Evolutionary conservation across 2,329 filamentous ascomycete genomes (phyloP), one percentile per base, ranked within the genome.

Genomic region (Venturiaceae sp.): DNA sequence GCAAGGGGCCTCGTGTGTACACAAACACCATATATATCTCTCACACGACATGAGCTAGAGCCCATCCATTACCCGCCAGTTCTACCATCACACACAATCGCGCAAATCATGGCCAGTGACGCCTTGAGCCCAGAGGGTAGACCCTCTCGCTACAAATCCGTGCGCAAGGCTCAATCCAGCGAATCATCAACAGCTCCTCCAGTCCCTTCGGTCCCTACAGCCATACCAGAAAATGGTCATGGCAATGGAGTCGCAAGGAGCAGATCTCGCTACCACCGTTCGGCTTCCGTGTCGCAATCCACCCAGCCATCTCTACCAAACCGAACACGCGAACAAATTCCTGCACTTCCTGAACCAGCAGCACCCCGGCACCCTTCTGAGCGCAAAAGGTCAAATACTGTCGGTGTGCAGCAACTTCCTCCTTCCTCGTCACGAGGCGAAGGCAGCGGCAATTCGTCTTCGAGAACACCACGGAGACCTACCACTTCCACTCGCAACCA

Each of bases 71-170:
- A n/a, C 28, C 41, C 41, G n/a, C n/a, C n/a, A n/a, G n/a, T n/a
- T n/a, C n/a, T n/a, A n/a, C n/a, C n/a, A n/a, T n/a, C 21, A 23
- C 21, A 46, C 16, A 13, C 19, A 14, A 7, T 23, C 7, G 21
- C 21, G 21, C 21, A 19, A 3, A 26, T n/a, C n/a, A 50, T 30
- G 44, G 44, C 44, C 44, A 50, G 44, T n/a, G 44, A 50, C 14
- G 26, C 23, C 28, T 5, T 30, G 23, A 50, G 19, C 21, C 44
- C 44, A 11, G 44, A 50, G 23, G 44, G 23, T 7, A 30, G 44
- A 30, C 44, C 44, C 16, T 50, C 44, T 23, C 44, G 44, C n/a
- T 85, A 85, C 69, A 75, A 81, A 62, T 82, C 80, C 32, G 80
- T 83, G 58, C 72, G 82, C 60, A 75, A 75, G 62, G 72, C 72